A percentile compares a stretch with the other conserved stretches of the same genome.
These are phyloP conservation scores for Aegilops umbellulata DNA, from an alignment of 176 grass and related monocot species.

Conservation along the genomic window DNA sequence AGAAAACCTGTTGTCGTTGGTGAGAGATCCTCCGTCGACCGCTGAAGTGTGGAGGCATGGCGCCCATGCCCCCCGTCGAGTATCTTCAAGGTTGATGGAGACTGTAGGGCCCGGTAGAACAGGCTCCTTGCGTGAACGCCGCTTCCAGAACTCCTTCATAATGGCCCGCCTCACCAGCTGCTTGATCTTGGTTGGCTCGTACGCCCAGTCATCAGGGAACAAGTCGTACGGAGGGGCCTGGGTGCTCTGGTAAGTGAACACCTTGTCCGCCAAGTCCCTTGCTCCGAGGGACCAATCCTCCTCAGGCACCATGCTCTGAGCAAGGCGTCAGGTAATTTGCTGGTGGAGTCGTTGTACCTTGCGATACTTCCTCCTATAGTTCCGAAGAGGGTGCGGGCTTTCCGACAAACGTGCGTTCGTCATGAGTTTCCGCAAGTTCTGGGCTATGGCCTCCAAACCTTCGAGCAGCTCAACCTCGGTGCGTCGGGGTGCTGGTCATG, in stretches of 20 bases:
- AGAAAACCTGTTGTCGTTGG: background rate
- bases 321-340: background rate
- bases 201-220: background rate
- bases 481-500: background rate
- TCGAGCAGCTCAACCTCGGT: background rate
- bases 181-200: background rate
- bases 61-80: background rate
- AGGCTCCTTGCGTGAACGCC: too few relatives aligned
- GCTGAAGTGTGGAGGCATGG: background rate
- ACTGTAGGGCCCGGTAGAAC: background rate
- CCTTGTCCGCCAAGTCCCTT: background rate
- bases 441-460: background rate
- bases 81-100: background rate
- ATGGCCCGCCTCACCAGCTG: background rate
- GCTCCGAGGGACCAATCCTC: background rate
- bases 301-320: background rate
- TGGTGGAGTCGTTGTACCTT: background rate
- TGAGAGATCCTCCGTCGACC: too few relatives aligned
- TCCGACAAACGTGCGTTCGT: background rate
- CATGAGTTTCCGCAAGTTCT: background rate
- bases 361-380: background rate
- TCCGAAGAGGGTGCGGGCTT: background rate
- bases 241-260: background rate
- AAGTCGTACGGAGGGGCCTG: background rate
- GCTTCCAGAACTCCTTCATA: background rate